Percentiles rank a stretch among this genome's conserved stretches.
Conservation (phyloP, 164 flowering plant species). For the grape (Vitis vinifera) region ASM3070453v1 NC_081805.1:2408001-2408500, state of each 20-base stretch:
- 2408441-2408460: slow-evolving; percentile 78
- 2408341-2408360: not conserved
- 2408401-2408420: slow-evolving; percentile 79
- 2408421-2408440: slow-evolving; percentile 80
- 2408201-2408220: slow-evolving; percentile 88
- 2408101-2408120: slow-evolving; percentile 87
- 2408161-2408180: not conserved
- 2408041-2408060: slow-evolving; percentile 81
- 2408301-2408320: slow-evolving; percentile 71
- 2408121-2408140: slow-evolving; percentile 91
- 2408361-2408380: not conserved
- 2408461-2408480: slow-evolving; percentile 83
- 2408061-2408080: slow-evolving; percentile 94
- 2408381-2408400: slow-evolving; percentile 55
- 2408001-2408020: slow-evolving; percentile 94
- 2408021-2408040: slow-evolving; percentile 79
- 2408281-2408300: slow-evolving; percentile 88
- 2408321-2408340: slow-evolving; percentile 10
- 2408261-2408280: slow-evolving; percentile 89
- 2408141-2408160: slow-evolving; percentile 10
- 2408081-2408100: slow-evolving; percentile 85
- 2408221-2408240: slow-evolving; percentile 95
- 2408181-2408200: slow-evolving; percentile 7
- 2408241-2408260: slow-evolving; percentile 86
- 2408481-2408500: slow-evolving; percentile 86